Percentiles rank a stretch among this genome's conserved stretches.
phyloP scores from a whole-genome alignment of 371 early-diverging fungal species.

The Mortierella sp. region DNA sequence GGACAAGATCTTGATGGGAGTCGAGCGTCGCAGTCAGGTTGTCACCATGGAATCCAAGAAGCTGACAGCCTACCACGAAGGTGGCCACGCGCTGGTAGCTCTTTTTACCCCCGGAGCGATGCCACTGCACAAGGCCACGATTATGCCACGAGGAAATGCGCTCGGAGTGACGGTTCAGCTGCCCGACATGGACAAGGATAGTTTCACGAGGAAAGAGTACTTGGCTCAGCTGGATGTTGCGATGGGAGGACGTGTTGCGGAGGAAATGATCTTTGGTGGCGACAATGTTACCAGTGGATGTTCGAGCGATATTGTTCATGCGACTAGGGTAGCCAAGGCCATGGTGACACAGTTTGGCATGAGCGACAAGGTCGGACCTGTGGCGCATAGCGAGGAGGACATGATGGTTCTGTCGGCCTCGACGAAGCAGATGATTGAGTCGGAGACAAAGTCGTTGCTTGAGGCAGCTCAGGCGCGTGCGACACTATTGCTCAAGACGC shows the following conservation, averaged over 20 bases:
- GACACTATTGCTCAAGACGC: slow-evolving; percentile 74
- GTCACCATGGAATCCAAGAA: slow-evolving; percentile 90
- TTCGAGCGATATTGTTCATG: slow-evolving; percentile 91
- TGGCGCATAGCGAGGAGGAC: slow-evolving; percentile 74
- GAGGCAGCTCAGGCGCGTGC: slow-evolving; percentile 79
- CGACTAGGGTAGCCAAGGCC: slow-evolving; percentile 90
- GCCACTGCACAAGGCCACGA: slow-evolving; percentile 98
- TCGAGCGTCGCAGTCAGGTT: slow-evolving; percentile 93
- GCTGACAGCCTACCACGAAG: slow-evolving; percentile 98
- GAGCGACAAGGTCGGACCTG: slow-evolving; percentile 83
- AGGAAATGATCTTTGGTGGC: slow-evolving; percentile 93
- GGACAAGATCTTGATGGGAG: slow-evolving; percentile 98
- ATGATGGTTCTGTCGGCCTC: slow-evolving; percentile 77
- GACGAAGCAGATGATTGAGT: slow-evolving; percentile 87
- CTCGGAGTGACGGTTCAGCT: slow-evolving; percentile 95
- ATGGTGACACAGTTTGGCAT: slow-evolving; percentile 97
- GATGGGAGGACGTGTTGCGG: slow-evolving; percentile 98
- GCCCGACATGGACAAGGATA: slow-evolving; percentile 95
- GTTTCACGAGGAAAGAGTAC: slow-evolving; percentile 86
- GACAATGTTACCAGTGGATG: slow-evolving; percentile 97
- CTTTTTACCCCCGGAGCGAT: slow-evolving; percentile 95
- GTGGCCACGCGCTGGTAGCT: slow-evolving; percentile 97
- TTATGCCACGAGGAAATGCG: slow-evolving; percentile 96
- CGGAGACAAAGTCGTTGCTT: slow-evolving; percentile 83
- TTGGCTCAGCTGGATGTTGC: slow-evolving; percentile 94